Evolutionary conservation across 2,329 filamentous ascomycete genomes (phyloP).

Genomic region (Talaromyces islandicus): DNA sequence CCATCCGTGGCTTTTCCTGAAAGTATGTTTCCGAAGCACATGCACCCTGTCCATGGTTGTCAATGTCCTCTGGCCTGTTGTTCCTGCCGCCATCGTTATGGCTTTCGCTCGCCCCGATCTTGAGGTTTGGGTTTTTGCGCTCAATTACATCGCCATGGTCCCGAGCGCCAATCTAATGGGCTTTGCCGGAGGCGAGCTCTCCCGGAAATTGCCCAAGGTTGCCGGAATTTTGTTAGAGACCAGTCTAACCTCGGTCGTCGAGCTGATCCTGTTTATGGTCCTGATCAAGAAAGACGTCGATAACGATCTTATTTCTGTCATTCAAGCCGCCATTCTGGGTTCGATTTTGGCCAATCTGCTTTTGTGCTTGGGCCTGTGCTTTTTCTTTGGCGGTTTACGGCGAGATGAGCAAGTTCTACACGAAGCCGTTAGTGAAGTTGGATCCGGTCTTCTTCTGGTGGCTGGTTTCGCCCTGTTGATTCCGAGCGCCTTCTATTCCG

Average conservation of each 20-base stretch:
- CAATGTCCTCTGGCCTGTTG: slow-evolving; percentile 70
- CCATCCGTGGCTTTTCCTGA: slow-evolving; percentile 58
- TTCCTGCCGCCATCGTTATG: slow-evolving; percentile 65
- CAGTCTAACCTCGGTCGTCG: slow-evolving; percentile 65
- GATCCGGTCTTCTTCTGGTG: slow-evolving; percentile 69
- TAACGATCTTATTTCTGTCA: slow-evolving; percentile 46
- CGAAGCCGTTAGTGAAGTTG: slow-evolving; percentile 70
- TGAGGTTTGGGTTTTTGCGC: slow-evolving; percentile 60
- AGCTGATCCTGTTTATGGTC: slow-evolving; percentile 78
- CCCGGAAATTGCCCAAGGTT: slow-evolving; percentile 70
- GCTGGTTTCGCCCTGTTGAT: slow-evolving; percentile 55
- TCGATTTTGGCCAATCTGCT: slow-evolving; percentile 78
- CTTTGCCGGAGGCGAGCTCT: slow-evolving; percentile 66
- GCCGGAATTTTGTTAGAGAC: slow-evolving; percentile 47
- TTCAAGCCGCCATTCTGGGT: slow-evolving; percentile 61
- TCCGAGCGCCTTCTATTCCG: slow-evolving; percentile 42
- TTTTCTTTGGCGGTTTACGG: slow-evolving; percentile 67
- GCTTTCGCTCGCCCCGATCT: slow-evolving; percentile 51
- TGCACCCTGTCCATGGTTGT: slow-evolving; percentile 58
- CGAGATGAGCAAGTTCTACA: slow-evolving; percentile 66
- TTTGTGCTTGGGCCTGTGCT: slow-evolving; percentile 72
- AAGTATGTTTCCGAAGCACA: slow-evolving; percentile 59
- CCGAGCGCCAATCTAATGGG: slow-evolving; percentile 70
- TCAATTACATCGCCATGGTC: slow-evolving; percentile 72
- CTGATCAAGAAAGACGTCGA: slow-evolving; percentile 53